These are phyloP conservation scores for Nakazawaea populi DNA, from an alignment of 805 yeast genomes.

Conservation along the genomic window DNA sequence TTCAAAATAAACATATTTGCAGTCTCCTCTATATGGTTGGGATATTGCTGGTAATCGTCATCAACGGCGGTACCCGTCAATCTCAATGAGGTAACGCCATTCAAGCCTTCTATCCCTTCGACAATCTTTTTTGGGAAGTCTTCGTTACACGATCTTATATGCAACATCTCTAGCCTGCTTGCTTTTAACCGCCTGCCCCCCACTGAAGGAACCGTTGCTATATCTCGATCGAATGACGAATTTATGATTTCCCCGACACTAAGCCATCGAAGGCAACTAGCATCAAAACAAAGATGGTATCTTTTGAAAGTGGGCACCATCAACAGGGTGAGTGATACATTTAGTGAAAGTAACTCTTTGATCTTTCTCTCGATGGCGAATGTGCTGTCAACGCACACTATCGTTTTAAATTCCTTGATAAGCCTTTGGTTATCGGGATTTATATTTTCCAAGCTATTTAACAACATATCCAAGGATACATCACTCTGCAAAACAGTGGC, in stretches of 20 bases:
- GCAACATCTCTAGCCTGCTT: not conserved
- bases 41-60: slow-evolving; percentile 9
- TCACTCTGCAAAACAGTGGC: slow-evolving; percentile 1
- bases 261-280: slow-evolving; percentile 1
- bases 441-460: not conserved
- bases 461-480: slow-evolving; percentile 1
- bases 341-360: not conserved
- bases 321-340: slow-evolving; percentile 5
- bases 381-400: slow-evolving; percentile 1
- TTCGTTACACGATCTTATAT: slow-evolving; percentile 8
- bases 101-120: not conserved
- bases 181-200: not conserved
- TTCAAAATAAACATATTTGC: slow-evolving; percentile 4
- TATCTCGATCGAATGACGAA: slow-evolving; percentile 1
- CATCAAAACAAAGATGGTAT: slow-evolving; percentile 2
- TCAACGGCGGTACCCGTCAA: slow-evolving; percentile 9
- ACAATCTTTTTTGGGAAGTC: slow-evolving; percentile 1
- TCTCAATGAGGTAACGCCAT: slow-evolving; percentile 1
- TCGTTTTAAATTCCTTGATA: slow-evolving; percentile 1
- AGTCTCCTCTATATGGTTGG: slow-evolving; percentile 8
- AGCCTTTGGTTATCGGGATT: slow-evolving; percentile 5
- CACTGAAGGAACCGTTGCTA: not conserved
- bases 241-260: slow-evolving; percentile 7
- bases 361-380: slow-evolving; percentile 2
- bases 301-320: slow-evolving; percentile 3